Evolutionary conservation across 225 moss, liverwort and hornwort genomes (phyloP), one percentile per base, ranked within the genome.

Genomic region (Thuidium tamariscinum): DNA sequence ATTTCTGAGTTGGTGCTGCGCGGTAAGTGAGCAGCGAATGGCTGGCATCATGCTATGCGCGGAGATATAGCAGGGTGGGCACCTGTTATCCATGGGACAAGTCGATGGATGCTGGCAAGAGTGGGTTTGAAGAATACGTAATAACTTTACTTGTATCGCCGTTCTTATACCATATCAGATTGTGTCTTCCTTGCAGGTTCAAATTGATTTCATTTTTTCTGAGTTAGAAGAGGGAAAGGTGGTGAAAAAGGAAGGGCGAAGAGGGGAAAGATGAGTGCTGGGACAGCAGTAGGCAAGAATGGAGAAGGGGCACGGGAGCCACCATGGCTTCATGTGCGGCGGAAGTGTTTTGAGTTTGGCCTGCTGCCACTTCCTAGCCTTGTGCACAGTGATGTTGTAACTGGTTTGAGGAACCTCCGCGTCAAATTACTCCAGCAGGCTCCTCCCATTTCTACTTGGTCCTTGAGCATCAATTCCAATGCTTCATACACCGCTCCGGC

Each of bases 291-390:
- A 83, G 70, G 88, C 85, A 93, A 93, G 84, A 88, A 68, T 82
- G 89, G 92, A 89, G 94, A 91, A 90, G 93, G 91, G 86, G 92
- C 93, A 68, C 93, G 93, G 92, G 96, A 96, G 95, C 95, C 96
- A 52, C 97, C 97, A 83, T 98, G 97, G 96, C 97, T 98, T 91
- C 96, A 96, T 82, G 96, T 95, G 92, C 94, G 97, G 81, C 92
- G 97, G 83, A 95, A 96, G 89, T 95, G 94, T 46, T 98, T 98
- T 89, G 96, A 96, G 89, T 96, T 93, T 90, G 97, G 96, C 68
- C 86, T 95, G 79, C 92, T 98, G 74, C 97, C 97, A 26, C 90
- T 96, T 72, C 92, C 95, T 78, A 93, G 92, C 91, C 89, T 98
- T 62, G 91, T 94, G 74, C 93, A 93, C 87, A 95, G 91, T 89